A percentile compares a stretch with the other conserved stretches of the same genome.
These are phyloP conservation scores for Pythium rishiriense DNA, from an alignment of 352 stramenopile genomes.

Conservation along the genomic window DNA sequence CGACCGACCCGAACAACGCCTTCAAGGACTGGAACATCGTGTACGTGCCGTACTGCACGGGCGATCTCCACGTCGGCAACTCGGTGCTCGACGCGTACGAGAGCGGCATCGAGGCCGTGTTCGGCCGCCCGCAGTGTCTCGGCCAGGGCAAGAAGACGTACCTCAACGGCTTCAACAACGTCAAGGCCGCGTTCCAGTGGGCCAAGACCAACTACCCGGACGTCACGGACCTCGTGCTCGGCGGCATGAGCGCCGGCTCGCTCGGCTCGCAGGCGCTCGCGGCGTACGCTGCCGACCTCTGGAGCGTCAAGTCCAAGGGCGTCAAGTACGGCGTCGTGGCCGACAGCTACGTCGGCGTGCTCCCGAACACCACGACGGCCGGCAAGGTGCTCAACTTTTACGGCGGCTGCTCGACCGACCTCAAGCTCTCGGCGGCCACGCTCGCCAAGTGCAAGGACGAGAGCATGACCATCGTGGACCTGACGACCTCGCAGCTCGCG, in stretches of 20 bases:
- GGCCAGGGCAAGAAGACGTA: conserved; percentile 41
- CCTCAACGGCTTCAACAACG: conserved; percentile 25
- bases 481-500: conserved; percentile 46
- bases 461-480: conserved; percentile 39
- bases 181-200: conserved; percentile 21
- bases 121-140: conserved; percentile 42
- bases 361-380: neutral
- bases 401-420: conserved; percentile 38
- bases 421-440: conserved; percentile 28
- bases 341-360: neutral
- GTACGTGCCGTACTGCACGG: conserved; percentile 67
- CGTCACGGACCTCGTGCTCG: conserved; percentile 18
- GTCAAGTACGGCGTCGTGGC: neutral
- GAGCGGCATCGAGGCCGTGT: conserved; percentile 40
- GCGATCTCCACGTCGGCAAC: conserved; percentile 61
- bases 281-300: conserved; percentile 44
- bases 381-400: conserved; percentile 58
- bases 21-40: conserved; percentile 79
- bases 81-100: conserved; percentile 25
- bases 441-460: conserved; percentile 37
- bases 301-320: conserved; percentile 28
- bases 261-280: conserved; percentile 51
- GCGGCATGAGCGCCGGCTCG: conserved; percentile 33
- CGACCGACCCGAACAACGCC: conserved; percentile 49
- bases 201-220: conserved; percentile 26